Conservation (phyloP, 768 basidiomycete species). For the Trametes cinnabarina region DNA sequence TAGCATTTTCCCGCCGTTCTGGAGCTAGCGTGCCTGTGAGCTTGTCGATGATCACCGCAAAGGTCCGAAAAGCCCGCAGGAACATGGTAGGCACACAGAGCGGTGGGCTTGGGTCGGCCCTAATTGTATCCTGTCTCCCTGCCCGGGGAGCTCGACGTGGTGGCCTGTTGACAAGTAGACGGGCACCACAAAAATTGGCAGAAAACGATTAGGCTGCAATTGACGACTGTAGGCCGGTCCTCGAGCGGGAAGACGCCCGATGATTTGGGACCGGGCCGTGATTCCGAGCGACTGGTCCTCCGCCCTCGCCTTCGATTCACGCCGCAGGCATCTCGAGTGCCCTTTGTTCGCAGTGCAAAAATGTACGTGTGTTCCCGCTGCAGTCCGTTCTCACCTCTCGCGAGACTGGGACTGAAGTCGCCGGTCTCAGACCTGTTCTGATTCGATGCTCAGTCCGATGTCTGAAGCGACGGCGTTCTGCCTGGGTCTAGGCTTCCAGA, state of each 20-base stretch:
- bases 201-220: conserved; percentile 14
- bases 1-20: too few relatives aligned
- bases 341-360: background rate
- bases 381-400: background rate
- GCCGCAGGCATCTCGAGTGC: background rate
- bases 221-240: background rate
- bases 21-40: too few relatives aligned
- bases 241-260: background rate
- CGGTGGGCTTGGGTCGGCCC: background rate
- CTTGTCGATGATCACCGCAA: too few relatives aligned
- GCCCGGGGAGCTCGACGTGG: background rate
- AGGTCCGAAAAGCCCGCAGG: too few relatives aligned
- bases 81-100: background rate
- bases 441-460: background rate
- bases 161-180: background rate
- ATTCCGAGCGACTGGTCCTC: background rate
- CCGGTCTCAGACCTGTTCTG: background rate
- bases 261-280: background rate
- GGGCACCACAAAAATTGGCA: conserved; percentile 18
- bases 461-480: background rate
- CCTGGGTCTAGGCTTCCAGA: background rate
- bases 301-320: background rate
- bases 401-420: background rate
- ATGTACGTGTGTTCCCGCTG: background rate
- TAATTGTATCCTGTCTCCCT: background rate